Evolutionary conservation across 805 yeast species (phyloP).

Genomic region (Maudiozyma serrabonitensis): DNA sequence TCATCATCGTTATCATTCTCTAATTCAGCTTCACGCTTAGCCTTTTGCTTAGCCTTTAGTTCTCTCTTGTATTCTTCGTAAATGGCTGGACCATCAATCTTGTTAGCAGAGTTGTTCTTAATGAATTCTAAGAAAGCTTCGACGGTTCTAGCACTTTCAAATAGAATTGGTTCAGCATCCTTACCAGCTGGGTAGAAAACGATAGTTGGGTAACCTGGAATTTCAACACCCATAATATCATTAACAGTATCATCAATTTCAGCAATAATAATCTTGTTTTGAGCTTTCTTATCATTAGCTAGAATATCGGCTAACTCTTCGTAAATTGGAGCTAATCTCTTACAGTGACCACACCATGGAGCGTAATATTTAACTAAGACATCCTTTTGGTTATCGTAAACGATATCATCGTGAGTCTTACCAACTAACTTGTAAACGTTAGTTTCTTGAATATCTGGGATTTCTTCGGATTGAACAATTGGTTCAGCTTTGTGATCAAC

Average conservation of each 20-base stretch:
- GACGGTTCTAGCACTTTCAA: slow-evolving; percentile 63
- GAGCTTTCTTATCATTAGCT: slow-evolving; percentile 39
- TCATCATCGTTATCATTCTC: slow-evolving; percentile 12
- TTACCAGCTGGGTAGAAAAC: slow-evolving; percentile 84
- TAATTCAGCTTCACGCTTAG: slow-evolving; percentile 12
- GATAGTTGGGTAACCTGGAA: slow-evolving; percentile 89
- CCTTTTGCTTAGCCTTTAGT: slow-evolving; percentile 10
- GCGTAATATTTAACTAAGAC: slow-evolving; percentile 87
- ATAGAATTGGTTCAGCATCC: slow-evolving; percentile 54
- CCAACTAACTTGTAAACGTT: slow-evolving; percentile 74
- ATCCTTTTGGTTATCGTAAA: slow-evolving; percentile 50
- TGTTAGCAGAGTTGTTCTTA: slow-evolving; percentile 52
- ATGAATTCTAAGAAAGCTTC: slow-evolving; percentile 65
- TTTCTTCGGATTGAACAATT: slow-evolving; percentile 70
- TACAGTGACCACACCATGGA: slow-evolving; percentile 98
- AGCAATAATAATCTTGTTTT: slow-evolving; percentile 59
- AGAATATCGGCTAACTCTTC: slow-evolving; percentile 75
- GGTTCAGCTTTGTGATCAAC: slow-evolving; percentile 58
- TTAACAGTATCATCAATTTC: slow-evolving; percentile 84
- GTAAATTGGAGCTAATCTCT: slow-evolving; percentile 79
- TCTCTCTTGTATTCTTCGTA: slow-evolving; percentile 16
- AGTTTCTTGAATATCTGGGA: slow-evolving; percentile 75
- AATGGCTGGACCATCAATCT: slow-evolving; percentile 44
- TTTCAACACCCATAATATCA: slow-evolving; percentile 65
- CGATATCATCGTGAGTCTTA: slow-evolving; percentile 64